Evolutionary conservation across 768 basidiomycete genomes (phyloP).

Genomic region (Serendipita indica): DNA sequence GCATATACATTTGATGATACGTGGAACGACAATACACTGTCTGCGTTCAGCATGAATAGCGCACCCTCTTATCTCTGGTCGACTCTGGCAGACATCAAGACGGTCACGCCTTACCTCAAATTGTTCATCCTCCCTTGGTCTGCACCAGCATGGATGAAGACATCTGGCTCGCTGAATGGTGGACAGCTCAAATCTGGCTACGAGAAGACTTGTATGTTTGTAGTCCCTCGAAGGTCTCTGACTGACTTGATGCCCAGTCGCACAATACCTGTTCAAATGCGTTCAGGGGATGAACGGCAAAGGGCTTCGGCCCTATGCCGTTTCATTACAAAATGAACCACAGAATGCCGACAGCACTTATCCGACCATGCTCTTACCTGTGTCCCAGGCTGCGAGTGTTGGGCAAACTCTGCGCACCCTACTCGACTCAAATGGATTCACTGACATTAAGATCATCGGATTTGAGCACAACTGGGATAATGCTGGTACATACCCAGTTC

Average conservation of each 20-base stretch:
- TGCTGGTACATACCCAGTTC: conserved; percentile 46
- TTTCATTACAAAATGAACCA: conserved; percentile 38
- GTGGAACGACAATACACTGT: conserved; percentile 45
- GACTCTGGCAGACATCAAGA: conserved; percentile 46
- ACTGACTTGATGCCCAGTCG: conserved; percentile 29
- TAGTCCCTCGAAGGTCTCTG: not conserved
- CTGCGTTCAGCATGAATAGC: conserved; percentile 38
- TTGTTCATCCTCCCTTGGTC: conserved; percentile 61
- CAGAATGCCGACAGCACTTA: conserved; percentile 49
- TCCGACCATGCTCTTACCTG: conserved; percentile 44
- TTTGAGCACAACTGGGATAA: conserved; percentile 64
- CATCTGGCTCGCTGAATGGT: conserved; percentile 48
- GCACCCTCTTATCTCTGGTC: conserved; percentile 50
- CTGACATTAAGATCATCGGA: conserved; percentile 46
- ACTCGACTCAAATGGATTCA: conserved; percentile 48
- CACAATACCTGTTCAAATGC: conserved; percentile 55
- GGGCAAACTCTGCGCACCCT: conserved; percentile 40
- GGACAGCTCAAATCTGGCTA: conserved; percentile 41
- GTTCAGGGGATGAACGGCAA: conserved; percentile 52
- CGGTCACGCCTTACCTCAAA: conserved; percentile 37
- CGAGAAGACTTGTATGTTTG: conserved; percentile 32
- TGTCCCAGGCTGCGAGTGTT: conserved; percentile 42
- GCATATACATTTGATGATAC: conserved; percentile 55
- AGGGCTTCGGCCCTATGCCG: conserved; percentile 46
- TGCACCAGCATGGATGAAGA: conserved; percentile 76